phyloP scores from a whole-genome alignment of 495 filamentous ascomycete genomes.

The Talaromyces nanjingensis region DNA sequence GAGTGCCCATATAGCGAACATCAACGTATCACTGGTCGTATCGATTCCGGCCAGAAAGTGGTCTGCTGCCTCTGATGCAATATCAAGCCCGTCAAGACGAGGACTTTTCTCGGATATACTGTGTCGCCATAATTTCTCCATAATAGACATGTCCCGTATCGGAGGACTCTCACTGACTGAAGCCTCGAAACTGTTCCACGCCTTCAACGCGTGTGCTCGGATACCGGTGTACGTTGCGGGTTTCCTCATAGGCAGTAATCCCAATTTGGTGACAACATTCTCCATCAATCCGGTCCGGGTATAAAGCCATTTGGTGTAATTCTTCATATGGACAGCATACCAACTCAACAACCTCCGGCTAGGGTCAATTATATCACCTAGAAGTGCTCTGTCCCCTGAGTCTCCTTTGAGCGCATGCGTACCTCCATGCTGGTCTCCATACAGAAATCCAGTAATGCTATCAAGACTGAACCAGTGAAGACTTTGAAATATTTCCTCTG shows the following conservation, averaged over 20 bases:
- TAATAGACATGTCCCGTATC: conserved; percentile 9
- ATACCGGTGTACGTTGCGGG: conserved; percentile 31
- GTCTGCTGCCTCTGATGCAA: conserved; percentile 25
- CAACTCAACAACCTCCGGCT: conserved; percentile 11
- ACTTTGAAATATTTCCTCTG: conserved; percentile 28
- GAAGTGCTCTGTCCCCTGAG: conserved; percentile 17
- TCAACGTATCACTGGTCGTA: conserved; percentile 26
- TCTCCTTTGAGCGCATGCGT: conserved; percentile 18
- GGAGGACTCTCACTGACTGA: background rate
- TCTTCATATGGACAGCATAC: conserved; percentile 24
- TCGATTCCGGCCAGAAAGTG: conserved; percentile 25
- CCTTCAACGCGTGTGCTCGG: conserved; percentile 19
- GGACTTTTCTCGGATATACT: conserved; percentile 11
- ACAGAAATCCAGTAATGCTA: conserved; percentile 30
- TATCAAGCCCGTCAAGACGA: conserved; percentile 15
- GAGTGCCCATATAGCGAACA: conserved; percentile 29
- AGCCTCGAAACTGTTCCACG: conserved; percentile 14
- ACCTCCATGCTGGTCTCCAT: conserved; percentile 17
- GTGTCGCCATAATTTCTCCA: conserved; percentile 11
- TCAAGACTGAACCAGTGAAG: conserved; percentile 37
- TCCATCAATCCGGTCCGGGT: conserved; percentile 18
- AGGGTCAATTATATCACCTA: conserved; percentile 27
- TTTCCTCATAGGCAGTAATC: conserved; percentile 24
- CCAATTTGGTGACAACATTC: conserved; percentile 9
- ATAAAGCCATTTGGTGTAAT: conserved; percentile 25